Base-by-base conservation (phyloP, 371 early-diverging fungal genomes). In the Mucor circinelloides region DNA sequence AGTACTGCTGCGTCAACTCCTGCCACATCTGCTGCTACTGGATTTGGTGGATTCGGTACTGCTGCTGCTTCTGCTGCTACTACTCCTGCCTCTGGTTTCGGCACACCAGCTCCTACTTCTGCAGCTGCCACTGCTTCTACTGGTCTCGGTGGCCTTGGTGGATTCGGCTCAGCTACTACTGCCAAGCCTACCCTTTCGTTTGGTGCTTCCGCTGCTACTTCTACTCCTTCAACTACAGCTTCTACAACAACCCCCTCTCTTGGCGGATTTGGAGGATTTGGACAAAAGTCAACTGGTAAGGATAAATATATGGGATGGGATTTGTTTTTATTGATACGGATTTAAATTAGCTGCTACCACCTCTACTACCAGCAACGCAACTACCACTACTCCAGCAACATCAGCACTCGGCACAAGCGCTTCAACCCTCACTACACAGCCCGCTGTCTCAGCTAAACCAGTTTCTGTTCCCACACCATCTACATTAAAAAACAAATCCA, bases 401-500 rank as follows among this genome's bases (percentile, higher is more conserved):
- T 27, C 59, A 19, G 61, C 76, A 46, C 72, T 72, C 28, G 64
- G 74, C 19, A 32, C 63, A 48, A 42, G 67, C 25, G 40, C 72
- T 23, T 62, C 69, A 2, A 28, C 75, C 15, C 60, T 70, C 15
- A 44, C 71, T 21, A 77, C 78, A 46, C 70, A 74, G 52, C 75
- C 70, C 36, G 71, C 73, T 13, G 67, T 68, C 8, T 44, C 71
- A 3, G 38, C 76, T 6, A 71, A 77, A 36, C 65, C 80, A 19
- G 58, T 78, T 19, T 68, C 76, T 19, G 77, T 78, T 15, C 73
- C 84, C 48, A 82, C 79, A 28, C 85, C 85, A 10, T 75, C 82
- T 40, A 69, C 83, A 27, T 80, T 96, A 59, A 94, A 93, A 76
- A 93, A 91, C 70, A 91, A 89, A 74, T 89, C 91, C 10, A 87